Evolutionary conservation across 2,329 filamentous ascomycete species (phyloP).

Genomic region (Epichloe scottii): DNA sequence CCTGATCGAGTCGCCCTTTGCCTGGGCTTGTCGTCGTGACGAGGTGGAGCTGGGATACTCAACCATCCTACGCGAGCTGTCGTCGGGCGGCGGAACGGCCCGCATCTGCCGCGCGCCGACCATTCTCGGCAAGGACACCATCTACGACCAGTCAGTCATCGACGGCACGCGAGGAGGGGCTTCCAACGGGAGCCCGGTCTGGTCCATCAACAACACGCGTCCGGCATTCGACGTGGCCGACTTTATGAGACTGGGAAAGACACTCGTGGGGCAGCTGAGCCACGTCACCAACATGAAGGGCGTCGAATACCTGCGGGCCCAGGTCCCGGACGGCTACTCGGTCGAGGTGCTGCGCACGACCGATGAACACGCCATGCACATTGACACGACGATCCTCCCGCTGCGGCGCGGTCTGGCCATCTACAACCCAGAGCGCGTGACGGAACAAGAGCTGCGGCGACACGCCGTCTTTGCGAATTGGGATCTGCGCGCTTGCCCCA

Average conservation of each 20-base stretch:
- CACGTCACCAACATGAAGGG: constrained; percentile 21
- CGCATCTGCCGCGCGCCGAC: constrained; percentile 7
- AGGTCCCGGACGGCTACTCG: constrained; percentile 15
- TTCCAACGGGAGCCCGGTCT: constrained; percentile 4
- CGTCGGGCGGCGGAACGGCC: background rate
- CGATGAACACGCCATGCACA: constrained; percentile 19
- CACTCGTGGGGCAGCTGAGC: constrained; percentile 18
- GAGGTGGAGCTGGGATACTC: constrained; percentile 14
- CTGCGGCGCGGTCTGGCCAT: constrained; percentile 16
- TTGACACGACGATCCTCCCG: constrained; percentile 19
- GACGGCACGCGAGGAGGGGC: background rate
- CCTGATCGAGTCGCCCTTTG: constrained; percentile 19
- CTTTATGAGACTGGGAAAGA: constrained; percentile 21
- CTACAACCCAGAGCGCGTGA: constrained; percentile 15
- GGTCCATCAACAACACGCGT: constrained; percentile 20
- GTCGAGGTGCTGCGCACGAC: constrained; percentile 16
- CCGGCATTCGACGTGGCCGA: constrained; percentile 23
- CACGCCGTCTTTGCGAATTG: constrained; percentile 16
- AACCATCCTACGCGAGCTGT: constrained; percentile 4
- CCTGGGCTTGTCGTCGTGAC: constrained; percentile 15
- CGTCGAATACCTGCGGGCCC: constrained; percentile 16
- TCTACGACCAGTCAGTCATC: constrained; percentile 9
- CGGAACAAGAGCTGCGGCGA: constrained; percentile 11
- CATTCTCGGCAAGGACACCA: constrained; percentile 10
- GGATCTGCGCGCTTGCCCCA: constrained; percentile 16